Percentiles rank a stretch among this genome's conserved stretches.
Evolutionary conservation across 2,329 filamentous ascomycete genomes (phyloP).

Genomic region (Aureobasidium musti): DNA sequence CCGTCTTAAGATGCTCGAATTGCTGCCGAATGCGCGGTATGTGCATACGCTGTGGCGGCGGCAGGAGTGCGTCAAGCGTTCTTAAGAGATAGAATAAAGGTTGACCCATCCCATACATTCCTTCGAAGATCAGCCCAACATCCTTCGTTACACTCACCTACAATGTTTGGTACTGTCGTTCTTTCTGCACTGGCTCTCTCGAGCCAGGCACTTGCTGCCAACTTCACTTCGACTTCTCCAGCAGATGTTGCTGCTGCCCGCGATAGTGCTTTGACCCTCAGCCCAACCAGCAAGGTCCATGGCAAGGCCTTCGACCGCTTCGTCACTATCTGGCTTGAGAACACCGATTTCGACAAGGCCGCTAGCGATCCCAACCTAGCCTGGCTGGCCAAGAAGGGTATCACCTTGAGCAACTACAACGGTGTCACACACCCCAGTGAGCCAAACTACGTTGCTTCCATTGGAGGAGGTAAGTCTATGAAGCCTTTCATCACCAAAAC

Average conservation of each 20-base stretch:
- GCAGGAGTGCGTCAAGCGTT: background rate
- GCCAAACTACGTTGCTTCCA: conserved; percentile 72
- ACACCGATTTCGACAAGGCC: conserved; percentile 68
- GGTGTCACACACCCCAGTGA: conserved; percentile 69
- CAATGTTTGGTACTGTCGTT: conserved; percentile 31
- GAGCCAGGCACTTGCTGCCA: conserved; percentile 37
- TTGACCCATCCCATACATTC: background rate
- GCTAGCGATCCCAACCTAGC: conserved; percentile 62
- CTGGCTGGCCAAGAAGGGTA: conserved; percentile 62
- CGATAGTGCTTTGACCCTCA: conserved; percentile 62
- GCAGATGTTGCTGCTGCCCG: conserved; percentile 57
- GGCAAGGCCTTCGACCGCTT: conserved; percentile 74
- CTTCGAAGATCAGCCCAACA: background rate
- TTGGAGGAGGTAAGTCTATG: too few species aligned
- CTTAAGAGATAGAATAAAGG: background rate
- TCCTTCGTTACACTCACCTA: background rate
- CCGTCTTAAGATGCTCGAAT: background rate
- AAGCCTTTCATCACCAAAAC: too few species aligned
- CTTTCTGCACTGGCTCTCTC: conserved; percentile 37
- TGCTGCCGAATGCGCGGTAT: background rate
- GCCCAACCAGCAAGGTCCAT: conserved; percentile 64
- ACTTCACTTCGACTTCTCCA: conserved; percentile 54
- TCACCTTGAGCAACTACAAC: conserved; percentile 58
- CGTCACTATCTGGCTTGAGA: conserved; percentile 75
- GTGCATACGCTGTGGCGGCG: background rate